Conservation (phyloP, 176 grass and related monocot genomes). For the Carex pumila region DNA sequence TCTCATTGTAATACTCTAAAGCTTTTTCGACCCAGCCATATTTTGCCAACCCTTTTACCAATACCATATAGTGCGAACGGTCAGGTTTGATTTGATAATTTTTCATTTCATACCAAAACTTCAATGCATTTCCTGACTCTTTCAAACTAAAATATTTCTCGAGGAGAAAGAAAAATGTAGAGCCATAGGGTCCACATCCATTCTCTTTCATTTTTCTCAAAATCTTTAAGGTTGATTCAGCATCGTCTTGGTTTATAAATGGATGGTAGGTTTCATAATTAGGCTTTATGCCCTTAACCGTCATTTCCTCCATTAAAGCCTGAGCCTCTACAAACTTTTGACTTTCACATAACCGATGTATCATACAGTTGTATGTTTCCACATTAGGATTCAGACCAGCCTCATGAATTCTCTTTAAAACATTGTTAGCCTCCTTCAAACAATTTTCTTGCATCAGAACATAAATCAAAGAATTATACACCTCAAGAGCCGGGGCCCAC, state of each 20-base stretch:
- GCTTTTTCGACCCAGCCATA: conserved; percentile 65
- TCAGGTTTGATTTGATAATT: conserved; percentile 47
- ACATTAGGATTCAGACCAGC: conserved; percentile 52
- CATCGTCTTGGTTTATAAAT: conserved; percentile 50
- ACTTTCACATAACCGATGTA: conserved; percentile 62
- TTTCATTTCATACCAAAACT: conserved; percentile 76
- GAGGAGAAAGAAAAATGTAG: conserved; percentile 67
- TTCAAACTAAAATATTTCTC: conserved; percentile 57
- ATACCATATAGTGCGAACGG: conserved; percentile 58
- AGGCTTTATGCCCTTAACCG: conserved; percentile 41
- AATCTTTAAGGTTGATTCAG: conserved; percentile 47
- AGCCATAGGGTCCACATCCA: conserved; percentile 40
- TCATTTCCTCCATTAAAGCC: conserved; percentile 62
- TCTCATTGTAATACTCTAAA: conserved; percentile 80
- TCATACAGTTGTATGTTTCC: conserved; percentile 83
- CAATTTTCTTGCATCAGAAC: conserved; percentile 85
- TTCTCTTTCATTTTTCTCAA: conserved; percentile 67
- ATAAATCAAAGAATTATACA: conserved; percentile 87
- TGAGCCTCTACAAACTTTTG: conserved; percentile 62
- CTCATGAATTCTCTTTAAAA: conserved; percentile 61
- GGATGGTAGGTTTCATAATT: conserved; percentile 59
- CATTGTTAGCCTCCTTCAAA: conserved; percentile 72
- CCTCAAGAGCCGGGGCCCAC: conserved; percentile 52
- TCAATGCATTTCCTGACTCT: conserved; percentile 61
- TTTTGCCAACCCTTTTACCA: conserved; percentile 65